These are phyloP conservation scores for Neurospora sp. DNA, from an alignment of 495 filamentous ascomycete species.

Conservation along the genomic window DNA sequence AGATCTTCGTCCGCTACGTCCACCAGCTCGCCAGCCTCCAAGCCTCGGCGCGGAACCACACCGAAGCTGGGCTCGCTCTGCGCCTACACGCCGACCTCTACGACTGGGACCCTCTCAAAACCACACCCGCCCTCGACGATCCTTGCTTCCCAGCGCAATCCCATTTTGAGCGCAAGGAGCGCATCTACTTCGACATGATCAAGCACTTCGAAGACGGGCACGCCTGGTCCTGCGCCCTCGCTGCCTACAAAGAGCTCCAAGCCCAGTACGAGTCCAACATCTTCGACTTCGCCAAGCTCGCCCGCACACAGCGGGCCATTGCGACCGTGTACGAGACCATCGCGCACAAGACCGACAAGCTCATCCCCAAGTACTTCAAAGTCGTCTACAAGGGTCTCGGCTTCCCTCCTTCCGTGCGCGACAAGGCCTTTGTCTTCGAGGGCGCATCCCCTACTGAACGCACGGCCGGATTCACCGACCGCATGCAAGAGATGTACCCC, in stretches of 20 bases:
- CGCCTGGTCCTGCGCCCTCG: constrained; percentile 85
- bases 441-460: constrained; percentile 60
- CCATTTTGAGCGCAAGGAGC: constrained; percentile 87
- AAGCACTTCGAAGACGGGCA: constrained; percentile 86
- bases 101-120: constrained; percentile 70
- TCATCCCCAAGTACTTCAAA: constrained; percentile 81
- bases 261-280: constrained; percentile 77
- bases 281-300: constrained; percentile 88
- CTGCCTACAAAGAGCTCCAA: constrained; percentile 83
- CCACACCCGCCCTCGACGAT: constrained; percentile 57
- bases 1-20: constrained; percentile 94
- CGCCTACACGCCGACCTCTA: constrained; percentile 89
- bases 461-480: constrained; percentile 74
- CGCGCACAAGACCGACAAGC: constrained; percentile 57
- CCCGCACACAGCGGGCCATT: constrained; percentile 80
- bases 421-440: constrained; percentile 92
- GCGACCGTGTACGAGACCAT: constrained; percentile 88
- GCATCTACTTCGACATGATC: constrained; percentile 88
- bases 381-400: constrained; percentile 87
- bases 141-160: constrained; percentile 75
- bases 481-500: constrained; percentile 86
- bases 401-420: constrained; percentile 68
- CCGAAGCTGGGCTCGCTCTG: constrained; percentile 85
- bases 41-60: constrained; percentile 61
- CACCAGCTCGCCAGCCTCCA: constrained; percentile 84